These are phyloP conservation scores for Colletotrichum filicis DNA, from an alignment of 2,329 filamentous ascomycete species.

Conservation along the genomic window DNA sequence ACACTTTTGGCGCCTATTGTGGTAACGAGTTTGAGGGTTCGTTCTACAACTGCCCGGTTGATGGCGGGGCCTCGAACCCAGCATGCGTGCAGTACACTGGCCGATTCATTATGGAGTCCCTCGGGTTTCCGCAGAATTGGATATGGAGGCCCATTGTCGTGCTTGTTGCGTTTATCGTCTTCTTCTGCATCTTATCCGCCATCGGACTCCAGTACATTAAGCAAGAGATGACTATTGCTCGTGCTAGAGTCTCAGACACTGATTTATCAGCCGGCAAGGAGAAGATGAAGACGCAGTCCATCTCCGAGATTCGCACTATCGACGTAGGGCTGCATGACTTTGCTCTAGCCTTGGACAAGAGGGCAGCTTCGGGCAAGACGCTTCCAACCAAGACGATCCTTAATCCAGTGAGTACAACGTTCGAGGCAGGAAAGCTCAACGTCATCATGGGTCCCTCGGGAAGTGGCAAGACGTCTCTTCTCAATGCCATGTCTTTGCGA, in stretches of 20 bases:
- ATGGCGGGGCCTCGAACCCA: constrained; percentile 71
- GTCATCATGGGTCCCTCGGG: constrained; percentile 86
- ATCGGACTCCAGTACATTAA: constrained; percentile 72
- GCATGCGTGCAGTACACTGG: constrained; percentile 77
- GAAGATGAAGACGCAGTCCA: constrained; percentile 67
- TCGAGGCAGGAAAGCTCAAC: constrained; percentile 76
- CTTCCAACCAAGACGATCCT: constrained; percentile 69
- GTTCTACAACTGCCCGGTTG: constrained; percentile 78
- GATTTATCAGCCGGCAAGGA: constrained; percentile 78
- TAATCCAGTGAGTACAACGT: constrained; percentile 73
- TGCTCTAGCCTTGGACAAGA: constrained; percentile 72
- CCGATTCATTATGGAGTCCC: constrained; percentile 72
- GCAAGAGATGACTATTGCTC: constrained; percentile 76
- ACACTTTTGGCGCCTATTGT: constrained; percentile 76
- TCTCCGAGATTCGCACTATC: constrained; percentile 67
- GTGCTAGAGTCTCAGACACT: constrained; percentile 66
- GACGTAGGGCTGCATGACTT: constrained; percentile 74
- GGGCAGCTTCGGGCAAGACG: constrained; percentile 61
- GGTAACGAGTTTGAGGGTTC: constrained; percentile 78
- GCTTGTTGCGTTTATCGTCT: constrained; percentile 69
- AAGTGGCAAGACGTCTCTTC: constrained; percentile 78
- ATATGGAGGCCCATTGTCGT: constrained; percentile 73
- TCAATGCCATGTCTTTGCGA: constrained; percentile 78
- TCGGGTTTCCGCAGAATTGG: constrained; percentile 77
- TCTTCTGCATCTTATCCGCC: constrained; percentile 71